Evolutionary conservation across 176 grass and related monocot genomes (phyloP), one percentile per base, ranked within the genome.

Genomic region (Cenchrus purpureus): DNA sequence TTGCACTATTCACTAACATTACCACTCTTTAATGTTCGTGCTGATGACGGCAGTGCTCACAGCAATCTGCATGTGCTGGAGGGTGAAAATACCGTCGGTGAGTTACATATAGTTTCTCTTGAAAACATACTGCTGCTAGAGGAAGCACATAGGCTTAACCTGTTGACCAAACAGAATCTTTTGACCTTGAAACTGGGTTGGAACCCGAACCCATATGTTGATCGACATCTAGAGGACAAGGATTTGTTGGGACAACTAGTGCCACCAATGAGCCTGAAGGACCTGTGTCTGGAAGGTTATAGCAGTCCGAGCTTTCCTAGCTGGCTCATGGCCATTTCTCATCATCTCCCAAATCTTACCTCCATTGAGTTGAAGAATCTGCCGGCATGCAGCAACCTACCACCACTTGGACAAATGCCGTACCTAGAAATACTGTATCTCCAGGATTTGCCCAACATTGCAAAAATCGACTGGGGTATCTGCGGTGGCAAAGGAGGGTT

Each of bases 51-150:
- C 20, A 4, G 14, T 49, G 10, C 0, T 7, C 1, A 9, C 10
- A 84, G 71, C 59, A 84, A 52, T 34, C 44, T 84, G 44, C 16
- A 40, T 76, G 11, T 17, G 7, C 71, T 84, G 0, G 2, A 66
- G 71, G 8, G 1, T 17, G 42, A 60, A 40, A 37, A 71, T 22
- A 4, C 7, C 0, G 0, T 25, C 22, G 22, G 9, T 15, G 16
- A 60, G 6, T 46, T 85, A 8, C 0, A 50, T 2, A 78, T 85
- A 46, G 0, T 4, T 5, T 50, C 11, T 13, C 68, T 73, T 83
- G 65, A 85, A 11, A 85, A 61, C 0, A 17, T 78, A 7, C 49
- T 2, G 8, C 46, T 7, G 34, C 5, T 4, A 0, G 42, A 25
- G 12, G 83, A 85, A 22, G 83, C 83, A 0, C 6, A 1, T 0